A percentile compares a stretch with the other conserved stretches of the same genome.
Evolutionary conservation across 352 stramenopile species (phyloP).

Genomic region (Phytophthora cajani): DNA sequence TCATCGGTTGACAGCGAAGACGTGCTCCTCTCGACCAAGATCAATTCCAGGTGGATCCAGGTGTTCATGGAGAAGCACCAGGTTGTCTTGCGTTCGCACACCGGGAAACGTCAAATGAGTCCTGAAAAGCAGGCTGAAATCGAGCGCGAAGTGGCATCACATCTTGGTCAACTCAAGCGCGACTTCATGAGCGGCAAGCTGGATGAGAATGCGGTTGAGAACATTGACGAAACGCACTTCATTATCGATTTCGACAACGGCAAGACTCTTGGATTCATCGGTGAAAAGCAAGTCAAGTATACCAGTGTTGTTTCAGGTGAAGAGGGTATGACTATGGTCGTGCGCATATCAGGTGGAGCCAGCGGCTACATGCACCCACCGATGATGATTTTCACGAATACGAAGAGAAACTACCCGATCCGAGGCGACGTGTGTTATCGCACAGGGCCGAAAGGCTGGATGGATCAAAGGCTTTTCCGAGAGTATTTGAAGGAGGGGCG

Average conservation of each 20-base stretch:
- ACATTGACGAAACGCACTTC: neutral
- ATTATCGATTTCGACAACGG: neutral
- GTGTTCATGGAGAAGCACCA: too few species aligned
- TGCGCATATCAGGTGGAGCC: neutral
- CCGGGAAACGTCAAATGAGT: too few species aligned
- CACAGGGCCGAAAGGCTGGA: neutral
- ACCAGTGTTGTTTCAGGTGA: neutral
- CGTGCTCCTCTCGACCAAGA: too few species aligned
- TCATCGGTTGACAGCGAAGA: too few species aligned
- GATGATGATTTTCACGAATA: neutral
- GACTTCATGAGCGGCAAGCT: neutral
- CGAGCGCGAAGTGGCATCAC: neutral
- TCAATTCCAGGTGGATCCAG: too few species aligned
- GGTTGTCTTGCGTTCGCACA: too few species aligned
- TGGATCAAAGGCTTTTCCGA: neutral
- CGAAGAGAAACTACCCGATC: neutral
- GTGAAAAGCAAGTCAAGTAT: neutral
- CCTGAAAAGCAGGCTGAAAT: neutral
- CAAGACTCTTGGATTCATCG: neutral
- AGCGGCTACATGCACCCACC: neutral
- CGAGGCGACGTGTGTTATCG: neutral
- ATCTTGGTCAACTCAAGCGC: neutral
- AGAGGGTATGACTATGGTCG: neutral
- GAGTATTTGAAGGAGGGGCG: neutral
- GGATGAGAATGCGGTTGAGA: neutral